Base-by-base conservation (phyloP, 2,329 filamentous ascomycete species). In the Dactylellina cionopaga region DNA sequence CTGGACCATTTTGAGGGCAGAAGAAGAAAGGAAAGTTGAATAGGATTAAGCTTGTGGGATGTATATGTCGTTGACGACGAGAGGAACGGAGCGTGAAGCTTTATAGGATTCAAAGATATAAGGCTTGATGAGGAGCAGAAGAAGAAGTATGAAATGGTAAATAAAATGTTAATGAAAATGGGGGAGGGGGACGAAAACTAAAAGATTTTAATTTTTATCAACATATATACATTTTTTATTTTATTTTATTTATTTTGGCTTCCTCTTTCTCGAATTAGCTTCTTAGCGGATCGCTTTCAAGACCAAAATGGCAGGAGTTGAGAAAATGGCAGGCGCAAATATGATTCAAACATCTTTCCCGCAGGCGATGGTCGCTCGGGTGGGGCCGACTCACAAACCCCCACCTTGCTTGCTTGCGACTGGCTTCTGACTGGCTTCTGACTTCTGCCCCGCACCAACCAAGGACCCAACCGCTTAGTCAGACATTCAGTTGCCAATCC, bases 1-100 rank as follows among this genome's bases (percentile, higher is more conserved):
- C 82, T 94, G 85, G 76, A 90, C 86, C 90, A 93, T 93, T 41
- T 65, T 56, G 58, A 6, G 65, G 27, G 2, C 24, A 13, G 10
- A 22, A 17, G 31, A 19, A 3, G 9, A 7, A 19, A 7, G 11
- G 22, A n/a, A 13, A 24, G 15, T 11, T 24, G 25, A 31, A 19
- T 27, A 1, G 29, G 19, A 15, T 47, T 31, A 24, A 24, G 22
- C 27, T 15, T 44, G 22, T 5, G 31, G 22, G 19, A 33, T 22
- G 43, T n/a, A n/a, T n/a, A 7, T 46, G 15, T 51, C 43, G 41
- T 10, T 51, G 44, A 33, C 11, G 17, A 41, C 15, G 15, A 3
- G n/a, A 19, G 31, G 47, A 13, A n/a, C 15, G 31, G 41, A 31
- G 33, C 6, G 22, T 33, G 11, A 11, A 13, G 29, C 29, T 31